phyloP scores from a whole-genome alignment of 2,329 filamentous ascomycete genomes.

The Xylariomycetidae sp. region DNA sequence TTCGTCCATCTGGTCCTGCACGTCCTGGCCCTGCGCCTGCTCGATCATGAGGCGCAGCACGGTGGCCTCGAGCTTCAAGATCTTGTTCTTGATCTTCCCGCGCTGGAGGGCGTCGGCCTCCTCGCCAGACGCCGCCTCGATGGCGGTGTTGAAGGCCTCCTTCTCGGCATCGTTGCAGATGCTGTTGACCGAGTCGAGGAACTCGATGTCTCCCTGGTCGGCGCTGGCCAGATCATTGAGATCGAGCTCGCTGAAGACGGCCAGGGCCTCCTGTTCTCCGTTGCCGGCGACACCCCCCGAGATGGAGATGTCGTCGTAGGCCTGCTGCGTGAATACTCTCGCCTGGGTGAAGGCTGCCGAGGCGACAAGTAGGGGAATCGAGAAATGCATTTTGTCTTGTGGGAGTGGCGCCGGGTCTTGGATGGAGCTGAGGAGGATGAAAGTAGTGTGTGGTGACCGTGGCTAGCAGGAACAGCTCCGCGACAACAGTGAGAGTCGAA shows the following conservation, averaged over 20 bases:
- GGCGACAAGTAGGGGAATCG: slow-evolving; percentile 17
- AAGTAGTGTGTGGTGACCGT: too few species aligned
- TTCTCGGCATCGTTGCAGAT: slow-evolving; percentile 50
- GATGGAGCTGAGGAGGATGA: too few species aligned
- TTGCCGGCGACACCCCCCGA: slow-evolving; percentile 41
- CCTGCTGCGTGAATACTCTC: slow-evolving; percentile 22
- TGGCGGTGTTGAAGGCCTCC: slow-evolving; percentile 49
- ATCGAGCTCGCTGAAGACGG: slow-evolving; percentile 32
- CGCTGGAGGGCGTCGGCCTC: slow-evolving; percentile 44
- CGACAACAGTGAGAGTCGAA: slow-evolving; percentile 9
- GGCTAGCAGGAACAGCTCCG: too few species aligned
- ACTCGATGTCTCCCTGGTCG: slow-evolving; percentile 40
- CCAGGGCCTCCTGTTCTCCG: slow-evolving; percentile 37
- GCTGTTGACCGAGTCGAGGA: slow-evolving; percentile 46
- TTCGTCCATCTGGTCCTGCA: slow-evolving; percentile 36
- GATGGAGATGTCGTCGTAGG: slow-evolving; percentile 44
- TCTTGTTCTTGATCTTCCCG: slow-evolving; percentile 58
- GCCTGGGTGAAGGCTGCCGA: slow-evolving; percentile 16
- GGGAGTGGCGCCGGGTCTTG: too few species aligned
- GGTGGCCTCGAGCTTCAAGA: slow-evolving; percentile 51
- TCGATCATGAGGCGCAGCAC: slow-evolving; percentile 46
- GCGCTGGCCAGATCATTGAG: slow-evolving; percentile 39
- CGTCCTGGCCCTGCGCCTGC: slow-evolving; percentile 45
- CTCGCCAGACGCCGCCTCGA: slow-evolving; percentile 41
- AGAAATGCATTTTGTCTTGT: slow-evolving; percentile 22